These are phyloP conservation scores for Agaricus subrufescens DNA, from an alignment of 768 basidiomycete species.

Conservation along the genomic window DNA sequence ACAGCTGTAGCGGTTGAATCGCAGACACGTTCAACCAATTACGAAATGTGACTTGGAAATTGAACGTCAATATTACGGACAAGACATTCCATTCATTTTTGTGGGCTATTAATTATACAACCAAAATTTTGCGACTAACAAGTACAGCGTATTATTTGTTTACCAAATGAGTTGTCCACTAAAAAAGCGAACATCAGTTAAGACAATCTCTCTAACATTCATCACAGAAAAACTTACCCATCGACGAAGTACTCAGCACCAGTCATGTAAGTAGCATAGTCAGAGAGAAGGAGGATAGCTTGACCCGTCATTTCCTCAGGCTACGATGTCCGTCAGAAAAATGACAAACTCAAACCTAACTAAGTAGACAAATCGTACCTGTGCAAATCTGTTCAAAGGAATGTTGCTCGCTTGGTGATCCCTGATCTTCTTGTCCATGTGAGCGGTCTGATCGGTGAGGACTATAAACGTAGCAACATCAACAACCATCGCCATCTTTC, in stretches of 20 bases:
- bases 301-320: constrained; percentile 56
- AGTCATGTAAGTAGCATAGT: constrained; percentile 51
- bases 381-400: constrained; percentile 53
- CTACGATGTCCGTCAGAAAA: constrained; percentile 18
- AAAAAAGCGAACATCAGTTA: not conserved
- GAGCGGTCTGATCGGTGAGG: constrained; percentile 52
- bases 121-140: too few species aligned
- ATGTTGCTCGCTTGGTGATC: constrained; percentile 46
- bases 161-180: constrained; percentile 24
- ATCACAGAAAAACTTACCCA: constrained; percentile 32
- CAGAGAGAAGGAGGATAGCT: constrained; percentile 48
- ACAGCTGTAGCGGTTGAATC: too few species aligned
- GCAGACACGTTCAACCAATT: too few species aligned
- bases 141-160: not conserved
- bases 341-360: too few species aligned
- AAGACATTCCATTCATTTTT: too few species aligned
- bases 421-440: constrained; percentile 45
- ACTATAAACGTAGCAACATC: constrained; percentile 25
- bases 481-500: not conserved
- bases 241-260: constrained; percentile 54
- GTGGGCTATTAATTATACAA: too few species aligned
- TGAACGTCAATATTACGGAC: too few species aligned
- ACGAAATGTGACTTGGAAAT: too few species aligned
- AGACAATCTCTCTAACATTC: not conserved
- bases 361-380: constrained; percentile 25